These are phyloP conservation scores for Meyerozyma elateridarum DNA, from an alignment of 1,139 yeast species.

Conservation along the genomic window DNA sequence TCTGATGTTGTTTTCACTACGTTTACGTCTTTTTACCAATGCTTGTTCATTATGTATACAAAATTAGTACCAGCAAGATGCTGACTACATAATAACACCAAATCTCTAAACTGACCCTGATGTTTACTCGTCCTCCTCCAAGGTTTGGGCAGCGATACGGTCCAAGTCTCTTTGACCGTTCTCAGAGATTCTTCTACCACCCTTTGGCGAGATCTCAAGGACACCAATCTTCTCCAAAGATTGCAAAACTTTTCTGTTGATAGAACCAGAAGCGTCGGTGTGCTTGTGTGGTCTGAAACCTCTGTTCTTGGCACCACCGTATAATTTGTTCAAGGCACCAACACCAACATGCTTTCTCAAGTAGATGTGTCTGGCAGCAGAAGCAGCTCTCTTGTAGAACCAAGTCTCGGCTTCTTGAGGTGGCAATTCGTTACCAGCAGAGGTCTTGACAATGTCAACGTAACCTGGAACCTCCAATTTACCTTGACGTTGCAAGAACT, in stretches of 20 bases:
- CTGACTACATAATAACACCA: slow-evolving; percentile 4
- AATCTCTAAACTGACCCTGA: slow-evolving; percentile 5
- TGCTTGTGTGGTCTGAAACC: slow-evolving; percentile 99
- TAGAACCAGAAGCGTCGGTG: slow-evolving; percentile 98
- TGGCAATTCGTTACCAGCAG: slow-evolving; percentile 98
- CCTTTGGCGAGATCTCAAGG: slow-evolving; percentile 93
- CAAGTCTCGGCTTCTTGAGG: slow-evolving; percentile 99
- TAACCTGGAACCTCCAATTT: slow-evolving; percentile 99
- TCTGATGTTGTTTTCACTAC: too few species aligned
- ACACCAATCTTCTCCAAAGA: slow-evolving; percentile 98
- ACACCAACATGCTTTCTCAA: slow-evolving; percentile 99
- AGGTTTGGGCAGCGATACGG: slow-evolving; percentile 99
- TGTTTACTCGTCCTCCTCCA: slow-evolving; percentile 67
- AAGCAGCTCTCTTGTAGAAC: slow-evolving; percentile 99
- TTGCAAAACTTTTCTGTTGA: slow-evolving; percentile 98
- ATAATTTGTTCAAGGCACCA: slow-evolving; percentile 96
- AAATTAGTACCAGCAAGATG: slow-evolving; percentile 4
- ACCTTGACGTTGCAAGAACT: slow-evolving; percentile 99
- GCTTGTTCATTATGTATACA: slow-evolving; percentile 5
- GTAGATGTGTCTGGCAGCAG: slow-evolving; percentile 99
- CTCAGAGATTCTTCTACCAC: slow-evolving; percentile 99
- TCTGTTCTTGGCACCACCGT: slow-evolving; percentile 99
- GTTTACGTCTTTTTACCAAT: background rate
- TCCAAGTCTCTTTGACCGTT: slow-evolving; percentile 99
- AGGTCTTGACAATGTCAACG: slow-evolving; percentile 99